phyloP scores from a whole-genome alignment of 192 early-diverging fungal genomes.

The Entomortierella lignicola region DNA sequence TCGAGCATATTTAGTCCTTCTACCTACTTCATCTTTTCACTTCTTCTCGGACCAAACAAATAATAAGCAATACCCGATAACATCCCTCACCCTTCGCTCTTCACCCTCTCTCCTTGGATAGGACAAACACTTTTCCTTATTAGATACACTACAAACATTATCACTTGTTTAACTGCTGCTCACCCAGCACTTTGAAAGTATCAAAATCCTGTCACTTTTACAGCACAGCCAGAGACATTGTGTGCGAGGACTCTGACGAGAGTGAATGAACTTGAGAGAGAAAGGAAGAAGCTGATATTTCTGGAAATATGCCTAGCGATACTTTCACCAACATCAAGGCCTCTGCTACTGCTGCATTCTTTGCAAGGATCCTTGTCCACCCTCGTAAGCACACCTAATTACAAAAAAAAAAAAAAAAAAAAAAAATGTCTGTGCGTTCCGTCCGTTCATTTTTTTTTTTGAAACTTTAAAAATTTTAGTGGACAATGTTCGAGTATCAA shows the following conservation, averaged over 20 bases:
- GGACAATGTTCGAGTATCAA: conserved; percentile 26
- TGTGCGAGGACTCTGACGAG: not conserved
- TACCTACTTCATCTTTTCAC: not conserved
- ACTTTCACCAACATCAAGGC: conserved; percentile 33
- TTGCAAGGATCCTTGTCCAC: conserved; percentile 45
- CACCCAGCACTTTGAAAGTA: not conserved
- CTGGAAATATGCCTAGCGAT: conserved; percentile 41
- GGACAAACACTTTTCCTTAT: not conserved
- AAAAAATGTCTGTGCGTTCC: not conserved
- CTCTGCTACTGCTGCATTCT: conserved; percentile 42
- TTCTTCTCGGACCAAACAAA: not conserved
- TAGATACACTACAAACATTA: no score
- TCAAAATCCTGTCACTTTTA: no score
- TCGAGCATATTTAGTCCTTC: not conserved
- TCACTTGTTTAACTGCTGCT: no score
- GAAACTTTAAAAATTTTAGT: conserved; percentile 8
- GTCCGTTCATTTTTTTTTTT: no score
- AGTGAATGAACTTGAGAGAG: not conserved
- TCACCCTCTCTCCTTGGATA: not conserved
- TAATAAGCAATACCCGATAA: not conserved
- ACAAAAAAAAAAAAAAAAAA: no score
- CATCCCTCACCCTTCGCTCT: not conserved
- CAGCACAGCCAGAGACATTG: no score
- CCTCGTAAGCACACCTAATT: no score
- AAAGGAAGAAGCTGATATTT: no score